These are phyloP conservation scores for Eremothecium sinecaudum DNA, from an alignment of 1,139 yeast species.

Conservation along the genomic window DNA sequence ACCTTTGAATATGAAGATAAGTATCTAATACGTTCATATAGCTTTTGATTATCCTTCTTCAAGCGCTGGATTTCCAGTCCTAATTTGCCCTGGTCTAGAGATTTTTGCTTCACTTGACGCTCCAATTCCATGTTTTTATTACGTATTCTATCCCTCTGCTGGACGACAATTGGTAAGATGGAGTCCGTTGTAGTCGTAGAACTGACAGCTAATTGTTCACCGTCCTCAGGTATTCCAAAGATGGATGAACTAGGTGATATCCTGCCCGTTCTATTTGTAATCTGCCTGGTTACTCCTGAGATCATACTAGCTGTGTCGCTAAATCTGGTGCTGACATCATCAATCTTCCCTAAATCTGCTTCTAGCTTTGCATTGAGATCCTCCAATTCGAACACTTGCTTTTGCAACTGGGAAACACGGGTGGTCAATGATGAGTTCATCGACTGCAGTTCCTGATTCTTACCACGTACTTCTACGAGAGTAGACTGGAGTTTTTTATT, in stretches of 20 bases:
- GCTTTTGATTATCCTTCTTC: constrained; percentile 64
- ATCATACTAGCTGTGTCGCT: constrained; percentile 61
- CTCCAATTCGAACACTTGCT: constrained; percentile 38
- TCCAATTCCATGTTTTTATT: constrained; percentile 74
- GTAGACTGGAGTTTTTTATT: constrained; percentile 36
- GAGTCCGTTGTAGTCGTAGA: constrained; percentile 33
- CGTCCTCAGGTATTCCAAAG: constrained; percentile 36
- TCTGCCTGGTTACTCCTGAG: constrained; percentile 46
- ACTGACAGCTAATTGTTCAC: constrained; percentile 13
- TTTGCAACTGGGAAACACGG: constrained; percentile 27
- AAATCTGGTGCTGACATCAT: constrained; percentile 30
- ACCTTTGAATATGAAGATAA: constrained; percentile 44
- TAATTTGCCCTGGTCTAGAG: constrained; percentile 46
- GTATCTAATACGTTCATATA: constrained; percentile 75
- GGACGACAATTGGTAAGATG: constrained; percentile 79
- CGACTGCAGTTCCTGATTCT: constrained; percentile 23
- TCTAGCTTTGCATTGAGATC: constrained; percentile 54
- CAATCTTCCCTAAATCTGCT: constrained; percentile 53
- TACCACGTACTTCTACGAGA: constrained; percentile 30
- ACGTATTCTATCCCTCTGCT: constrained; percentile 89
- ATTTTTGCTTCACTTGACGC: constrained; percentile 60
- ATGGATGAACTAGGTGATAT: constrained; percentile 44
- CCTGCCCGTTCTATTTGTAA: constrained; percentile 29
- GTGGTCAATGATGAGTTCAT: constrained; percentile 16
- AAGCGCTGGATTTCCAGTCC: constrained; percentile 55